These are phyloP conservation scores for Gossypium davidsonii DNA, from an alignment of 441 rosid species.

Conservation along the genomic window DNA sequence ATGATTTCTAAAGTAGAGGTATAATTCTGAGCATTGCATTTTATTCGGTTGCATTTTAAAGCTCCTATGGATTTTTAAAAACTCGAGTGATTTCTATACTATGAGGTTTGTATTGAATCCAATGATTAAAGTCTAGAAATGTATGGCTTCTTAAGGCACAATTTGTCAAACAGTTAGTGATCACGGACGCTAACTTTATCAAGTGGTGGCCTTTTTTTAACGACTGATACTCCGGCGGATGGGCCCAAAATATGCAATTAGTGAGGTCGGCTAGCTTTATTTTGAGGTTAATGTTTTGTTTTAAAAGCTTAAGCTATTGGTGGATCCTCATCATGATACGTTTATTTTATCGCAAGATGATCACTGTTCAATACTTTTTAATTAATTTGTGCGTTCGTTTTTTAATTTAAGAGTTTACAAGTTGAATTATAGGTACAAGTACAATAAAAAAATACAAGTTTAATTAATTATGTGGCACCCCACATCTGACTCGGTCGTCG, in stretches of 20 bases:
- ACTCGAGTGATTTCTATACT: not conserved
- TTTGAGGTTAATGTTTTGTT: constrained; percentile 3
- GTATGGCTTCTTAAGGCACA: not conserved
- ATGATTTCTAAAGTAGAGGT: not conserved
- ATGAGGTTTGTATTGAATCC: not conserved
- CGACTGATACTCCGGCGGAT: not conserved
- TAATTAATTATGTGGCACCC: too few species aligned
- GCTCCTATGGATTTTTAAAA: not conserved
- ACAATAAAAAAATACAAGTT: too few species aligned
- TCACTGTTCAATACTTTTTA: not conserved
- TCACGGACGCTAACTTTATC: constrained; percentile 8
- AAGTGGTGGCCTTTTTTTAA: not conserved
- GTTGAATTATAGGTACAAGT: too few species aligned
- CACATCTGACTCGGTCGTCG: too few species aligned
- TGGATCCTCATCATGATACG: not conserved
- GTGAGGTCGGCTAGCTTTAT: not conserved
- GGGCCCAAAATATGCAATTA: not conserved
- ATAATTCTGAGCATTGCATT: too few species aligned
- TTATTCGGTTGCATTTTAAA: not conserved
- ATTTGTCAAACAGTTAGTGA: not conserved
- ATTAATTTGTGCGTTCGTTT: not conserved
- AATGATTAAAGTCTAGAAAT: not conserved
- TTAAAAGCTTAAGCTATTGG: not conserved
- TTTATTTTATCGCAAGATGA: not conserved
- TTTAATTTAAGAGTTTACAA: too few species aligned